These are phyloP conservation scores for Dictyophora rubrovolvata DNA, from an alignment of 768 basidiomycete genomes.

Conservation along the genomic window DNA sequence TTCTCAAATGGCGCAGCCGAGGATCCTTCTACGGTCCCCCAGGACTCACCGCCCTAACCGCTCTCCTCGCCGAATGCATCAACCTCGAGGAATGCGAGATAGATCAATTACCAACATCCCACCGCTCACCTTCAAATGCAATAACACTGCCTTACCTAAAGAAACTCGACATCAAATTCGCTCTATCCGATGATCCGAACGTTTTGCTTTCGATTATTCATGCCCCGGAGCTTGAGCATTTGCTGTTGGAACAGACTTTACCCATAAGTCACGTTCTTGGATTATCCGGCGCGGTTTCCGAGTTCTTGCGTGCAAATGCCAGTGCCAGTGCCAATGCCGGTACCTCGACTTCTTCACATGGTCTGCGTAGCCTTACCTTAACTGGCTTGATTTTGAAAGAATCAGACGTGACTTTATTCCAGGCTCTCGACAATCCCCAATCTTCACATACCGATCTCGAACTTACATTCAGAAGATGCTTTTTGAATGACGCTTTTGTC, in stretches of 20 bases:
- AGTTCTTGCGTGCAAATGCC: neutral
- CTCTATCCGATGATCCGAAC: slow-evolving; percentile 2
- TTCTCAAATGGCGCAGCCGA: neutral
- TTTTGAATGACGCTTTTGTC: neutral
- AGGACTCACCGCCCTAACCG: neutral
- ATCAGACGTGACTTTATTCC: neutral
- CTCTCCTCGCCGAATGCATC: neutral
- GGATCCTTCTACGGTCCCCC: neutral
- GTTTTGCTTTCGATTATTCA: neutral
- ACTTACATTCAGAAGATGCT: neutral
- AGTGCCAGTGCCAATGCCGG: neutral
- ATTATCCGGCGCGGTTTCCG: neutral
- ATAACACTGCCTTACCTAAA: slow-evolving; percentile 1
- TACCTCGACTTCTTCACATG: neutral
- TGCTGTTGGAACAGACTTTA: slow-evolving; percentile 1
- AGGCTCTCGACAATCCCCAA: neutral
- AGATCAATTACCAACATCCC: neutral
- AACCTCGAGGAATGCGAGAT: slow-evolving; percentile 8
- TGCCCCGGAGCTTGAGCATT: slow-evolving; percentile 1
- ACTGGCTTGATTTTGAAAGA: neutral
- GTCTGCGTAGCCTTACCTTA: neutral
- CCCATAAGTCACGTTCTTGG: slow-evolving; percentile 3
- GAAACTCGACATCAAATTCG: neutral
- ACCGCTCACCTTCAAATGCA: neutral
- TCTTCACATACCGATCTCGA: neutral